Conservation (phyloP, 176 grass and related monocot species). For the Aegilops tauschii region DNA sequence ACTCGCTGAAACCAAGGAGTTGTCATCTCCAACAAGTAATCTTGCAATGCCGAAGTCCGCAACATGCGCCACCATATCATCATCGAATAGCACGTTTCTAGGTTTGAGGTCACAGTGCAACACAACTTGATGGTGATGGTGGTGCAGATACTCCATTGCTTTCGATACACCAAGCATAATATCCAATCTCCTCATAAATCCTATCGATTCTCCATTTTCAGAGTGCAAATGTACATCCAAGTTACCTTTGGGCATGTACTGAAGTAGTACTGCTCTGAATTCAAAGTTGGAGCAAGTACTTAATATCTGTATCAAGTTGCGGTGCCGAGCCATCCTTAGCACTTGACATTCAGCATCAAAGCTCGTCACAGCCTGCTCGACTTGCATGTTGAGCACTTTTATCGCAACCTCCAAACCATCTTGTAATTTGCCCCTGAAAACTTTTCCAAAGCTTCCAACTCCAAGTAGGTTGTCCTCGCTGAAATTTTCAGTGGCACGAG, state of each 20-base stretch:
- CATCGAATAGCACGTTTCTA: background rate
- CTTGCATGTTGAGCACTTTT: background rate
- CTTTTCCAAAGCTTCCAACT: background rate
- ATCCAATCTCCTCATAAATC: background rate
- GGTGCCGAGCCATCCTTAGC: background rate
- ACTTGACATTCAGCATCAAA: background rate
- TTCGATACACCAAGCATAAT: background rate
- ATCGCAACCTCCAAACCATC: background rate
- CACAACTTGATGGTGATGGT: background rate
- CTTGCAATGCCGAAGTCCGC: background rate
- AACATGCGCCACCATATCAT: background rate
- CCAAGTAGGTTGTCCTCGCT: background rate
- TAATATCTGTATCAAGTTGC: background rate
- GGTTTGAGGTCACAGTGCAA: background rate
- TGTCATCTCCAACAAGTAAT: background rate
- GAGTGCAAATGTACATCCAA: background rate
- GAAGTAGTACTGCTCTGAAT: background rate
- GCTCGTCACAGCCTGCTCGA: background rate
- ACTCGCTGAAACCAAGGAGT: background rate
- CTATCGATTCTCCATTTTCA: background rate
- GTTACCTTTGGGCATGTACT: background rate
- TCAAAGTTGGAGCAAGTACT: background rate
- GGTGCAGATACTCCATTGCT: background rate
- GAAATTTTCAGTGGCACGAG: background rate
- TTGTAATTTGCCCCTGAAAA: background rate